Evolutionary conservation across 1,284 basidiomycete species (phyloP), one percentile per base, ranked within the genome.

Genomic region (Sphaerobolus stellatus): DNA sequence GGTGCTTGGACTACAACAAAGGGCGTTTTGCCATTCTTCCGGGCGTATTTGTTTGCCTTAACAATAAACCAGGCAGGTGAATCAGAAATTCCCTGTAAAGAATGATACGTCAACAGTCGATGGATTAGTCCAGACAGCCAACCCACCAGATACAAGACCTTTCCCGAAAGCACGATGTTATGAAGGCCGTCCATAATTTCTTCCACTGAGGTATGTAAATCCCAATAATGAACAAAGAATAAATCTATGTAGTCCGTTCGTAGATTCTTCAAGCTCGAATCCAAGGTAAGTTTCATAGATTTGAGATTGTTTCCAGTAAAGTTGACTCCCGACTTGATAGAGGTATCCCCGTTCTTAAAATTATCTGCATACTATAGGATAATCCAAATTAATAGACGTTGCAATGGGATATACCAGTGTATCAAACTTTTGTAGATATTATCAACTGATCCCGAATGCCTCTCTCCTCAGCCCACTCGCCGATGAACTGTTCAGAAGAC

Each of bases 1-100:
- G n/a, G n/a, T n/a, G n/a, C n/a, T n/a, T 82, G 79, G 60, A 82
- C 81, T 54, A 82, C 70, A 3, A 72, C 68, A 59, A 82, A 82
- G 1, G 75, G 78, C 0, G 76, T 74, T 61, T 78, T 71, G 13
- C 74, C 76, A 41, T 74, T 68, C 24, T 73, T 67, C 4, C 70
- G 59, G 1, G 69, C 70, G 36, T 74, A 74, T 41, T 69, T 66
- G 52, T 74, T 73, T 6, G 70, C 71, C 45, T 67, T 62, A 1
- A 69, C 46, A 11, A 74, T 72, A 1, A 73, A 58, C 72, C 72
- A 74, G 1, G 72, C 72, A 1, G 78, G 77, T 5, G 70, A 68
- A 47, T 77, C 75, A 22, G 68, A 70, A 5, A 74, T 66, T 16
- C 72, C 69, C 33, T 34, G n/a, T n/a, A n/a, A n/a, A n/a, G n/a